Conservation (phyloP, 768 basidiomycete species). For the Nidula microcarpa region DNA sequence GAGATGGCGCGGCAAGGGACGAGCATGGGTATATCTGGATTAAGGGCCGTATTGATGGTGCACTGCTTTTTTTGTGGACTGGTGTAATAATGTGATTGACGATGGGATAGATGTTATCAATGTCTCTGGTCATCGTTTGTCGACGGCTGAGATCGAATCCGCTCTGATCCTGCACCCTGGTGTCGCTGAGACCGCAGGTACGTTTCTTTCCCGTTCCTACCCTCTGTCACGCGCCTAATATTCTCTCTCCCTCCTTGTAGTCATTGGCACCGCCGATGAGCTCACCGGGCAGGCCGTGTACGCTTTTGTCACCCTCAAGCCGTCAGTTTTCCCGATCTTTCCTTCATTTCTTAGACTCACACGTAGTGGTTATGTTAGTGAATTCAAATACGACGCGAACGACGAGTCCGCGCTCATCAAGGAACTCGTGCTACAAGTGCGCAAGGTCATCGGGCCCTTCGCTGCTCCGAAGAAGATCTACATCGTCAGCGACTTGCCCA, state of each 20-base stretch:
- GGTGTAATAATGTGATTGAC: constrained; percentile 1
- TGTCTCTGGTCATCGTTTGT: constrained; percentile 94
- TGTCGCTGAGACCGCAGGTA: constrained; percentile 90
- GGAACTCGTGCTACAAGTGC: constrained; percentile 91
- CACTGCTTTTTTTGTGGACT: constrained; percentile 14
- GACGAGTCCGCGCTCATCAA: constrained; percentile 74
- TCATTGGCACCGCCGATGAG: constrained; percentile 84
- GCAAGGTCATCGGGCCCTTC: constrained; percentile 97
- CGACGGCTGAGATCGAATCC: constrained; percentile 97
- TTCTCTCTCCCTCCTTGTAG: constrained; percentile 18
- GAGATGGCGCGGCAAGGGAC: constrained; percentile 93
- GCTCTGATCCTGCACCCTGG: constrained; percentile 93
- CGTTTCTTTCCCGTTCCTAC: constrained; percentile 7
- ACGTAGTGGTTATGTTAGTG: constrained; percentile 32
- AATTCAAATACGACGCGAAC: constrained; percentile 72
- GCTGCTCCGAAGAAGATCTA: constrained; percentile 93
- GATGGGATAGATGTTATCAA: constrained; percentile 81
- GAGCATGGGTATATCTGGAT: constrained; percentile 99
- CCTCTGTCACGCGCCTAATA: not conserved
- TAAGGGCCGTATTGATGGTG: constrained; percentile 92
- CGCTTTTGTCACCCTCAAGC: constrained; percentile 93
- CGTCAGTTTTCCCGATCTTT: constrained; percentile 44
- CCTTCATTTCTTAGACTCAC: not conserved
- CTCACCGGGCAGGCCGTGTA: constrained; percentile 92
- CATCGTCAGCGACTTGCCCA: constrained; percentile 82